A percentile compares a stretch with the other conserved stretches of the same genome.
phyloP scores from a whole-genome alignment of 2,329 filamentous ascomycete genomes.

The Basipetospora chlamydospora region DNA sequence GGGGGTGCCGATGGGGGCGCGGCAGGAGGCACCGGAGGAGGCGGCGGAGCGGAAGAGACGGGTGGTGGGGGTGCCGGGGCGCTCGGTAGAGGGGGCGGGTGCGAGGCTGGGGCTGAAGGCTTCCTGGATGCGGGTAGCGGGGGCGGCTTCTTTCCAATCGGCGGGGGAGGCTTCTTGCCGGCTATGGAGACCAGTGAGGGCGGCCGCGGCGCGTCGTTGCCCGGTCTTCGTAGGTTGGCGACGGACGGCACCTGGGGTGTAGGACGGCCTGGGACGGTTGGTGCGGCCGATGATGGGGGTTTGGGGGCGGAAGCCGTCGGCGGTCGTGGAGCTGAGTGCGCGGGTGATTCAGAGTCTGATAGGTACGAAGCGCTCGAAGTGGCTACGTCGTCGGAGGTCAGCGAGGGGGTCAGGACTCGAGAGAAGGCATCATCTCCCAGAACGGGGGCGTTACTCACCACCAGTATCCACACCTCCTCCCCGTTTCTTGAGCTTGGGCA shows the following conservation, averaged over 20 bases:
- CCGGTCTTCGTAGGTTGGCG: conserved; percentile 45
- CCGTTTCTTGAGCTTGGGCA: conserved; percentile 85
- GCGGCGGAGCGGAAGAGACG: conserved; percentile 20
- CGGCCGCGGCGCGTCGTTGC: conserved; percentile 36
- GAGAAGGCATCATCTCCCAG: background rate
- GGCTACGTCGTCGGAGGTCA: conserved; percentile 12
- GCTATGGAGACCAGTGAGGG: conserved; percentile 43
- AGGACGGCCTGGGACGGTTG: conserved; percentile 13
- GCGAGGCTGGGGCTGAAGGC: conserved; percentile 27
- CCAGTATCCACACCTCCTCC: conserved; percentile 67
- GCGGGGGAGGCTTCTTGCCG: conserved; percentile 57
- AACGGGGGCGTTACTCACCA: conserved; percentile 6
- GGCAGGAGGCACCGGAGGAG: conserved; percentile 20
- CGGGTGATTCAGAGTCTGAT: conserved; percentile 67
- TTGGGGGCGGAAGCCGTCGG: conserved; percentile 40
- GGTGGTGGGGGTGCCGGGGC: conserved; percentile 20
- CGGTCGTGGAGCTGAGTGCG: conserved; percentile 36
- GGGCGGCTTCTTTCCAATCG: conserved; percentile 61
- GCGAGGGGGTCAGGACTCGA: background rate
- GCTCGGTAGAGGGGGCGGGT: conserved; percentile 20
- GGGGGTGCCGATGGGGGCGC: conserved; percentile 21
- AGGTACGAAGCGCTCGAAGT: conserved; percentile 52
- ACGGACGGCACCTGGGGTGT: conserved; percentile 34
- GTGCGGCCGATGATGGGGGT: conserved; percentile 40
- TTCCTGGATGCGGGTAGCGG: conserved; percentile 47